Percentiles rank a stretch among this genome's conserved stretches.
Evolutionary conservation across 257 asterid species (phyloP).

Genomic region (Fraxinus excelsior): DNA sequence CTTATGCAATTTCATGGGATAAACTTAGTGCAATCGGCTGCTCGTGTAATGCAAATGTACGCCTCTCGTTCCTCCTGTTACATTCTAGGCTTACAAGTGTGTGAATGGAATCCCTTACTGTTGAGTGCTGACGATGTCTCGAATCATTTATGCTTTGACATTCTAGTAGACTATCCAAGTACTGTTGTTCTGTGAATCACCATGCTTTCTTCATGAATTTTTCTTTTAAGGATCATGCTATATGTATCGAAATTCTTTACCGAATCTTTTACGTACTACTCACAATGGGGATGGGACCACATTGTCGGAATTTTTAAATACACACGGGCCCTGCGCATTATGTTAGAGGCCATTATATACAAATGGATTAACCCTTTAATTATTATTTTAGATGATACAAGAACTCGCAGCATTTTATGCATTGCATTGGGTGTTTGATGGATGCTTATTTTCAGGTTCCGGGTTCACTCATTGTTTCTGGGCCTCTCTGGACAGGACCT

Average conservation of each 20-base stretch:
- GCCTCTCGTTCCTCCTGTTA: conserved; percentile 17
- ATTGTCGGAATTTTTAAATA: too few species aligned
- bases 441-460: conserved; percentile 52
- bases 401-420: not conserved
- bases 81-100: not conserved
- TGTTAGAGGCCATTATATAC: too few species aligned
- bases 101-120: conserved; percentile 2
- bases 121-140: not conserved
- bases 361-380: too few species aligned
- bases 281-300: too few species aligned
- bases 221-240: too few species aligned
- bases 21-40: conserved; percentile 69
- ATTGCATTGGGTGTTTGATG: conserved; percentile 3
- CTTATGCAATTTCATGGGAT: conserved; percentile 62
- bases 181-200: not conserved
- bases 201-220: not conserved
- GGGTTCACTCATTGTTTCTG: conserved; percentile 74
- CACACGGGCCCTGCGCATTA: too few species aligned
- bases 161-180: not conserved
- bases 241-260: too few species aligned
- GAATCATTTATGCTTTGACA: not conserved
- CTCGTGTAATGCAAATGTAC: conserved; percentile 62
- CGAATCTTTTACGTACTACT: too few species aligned
- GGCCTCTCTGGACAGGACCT: conserved; percentile 97
- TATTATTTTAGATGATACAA: not conserved